Base-by-base conservation (phyloP, 495 filamentous ascomycete species). In the Talaromyces proteolyticus region DNA sequence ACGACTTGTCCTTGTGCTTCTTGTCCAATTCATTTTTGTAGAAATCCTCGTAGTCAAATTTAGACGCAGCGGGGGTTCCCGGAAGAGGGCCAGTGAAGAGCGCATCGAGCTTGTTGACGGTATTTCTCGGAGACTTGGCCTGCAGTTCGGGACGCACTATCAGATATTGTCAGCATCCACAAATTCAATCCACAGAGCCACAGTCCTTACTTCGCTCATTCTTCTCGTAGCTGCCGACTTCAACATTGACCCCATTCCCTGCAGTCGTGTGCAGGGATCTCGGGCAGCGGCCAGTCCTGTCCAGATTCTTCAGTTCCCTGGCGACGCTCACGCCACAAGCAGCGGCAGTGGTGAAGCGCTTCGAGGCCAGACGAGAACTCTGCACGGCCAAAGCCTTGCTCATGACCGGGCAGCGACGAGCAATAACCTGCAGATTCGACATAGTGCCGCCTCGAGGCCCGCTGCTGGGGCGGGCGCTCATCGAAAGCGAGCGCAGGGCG, bases 1-100 rank as follows among this genome's bases (percentile, higher is more conserved):
- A 98, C 34, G 89, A 95, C 74, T 95, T 96, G 77, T 98, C 94
- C 76, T 95, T 91, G 80, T 95, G 94, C 71, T 98, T 98, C 83
- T 96, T 97, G 57, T 94, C 89, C 51, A 98, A 70, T 64, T 98
- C 92, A 37, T 67, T 68, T 29, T 84, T 64, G 70, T 97, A 98
- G 74, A 97, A 98, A 43, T 63, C 84, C 57, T 95, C 80, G 57
- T 98, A 98, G 68, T 96, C 76, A 66, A 95, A 97, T 53, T 81
- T 88, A 43, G 66, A 65, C 26, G 57, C 59, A 49, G 61, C 59
- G 14, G 74, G 80, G 34, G 69, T 70, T 16, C 67, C 54, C 5
- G 72, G 68, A 55, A 62, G 64, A 42, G 73, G 64, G 12, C 67
- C 67, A 50, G 64, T 57, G 26, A 64, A 44, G 16, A 62, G 55